A percentile compares a stretch with the other conserved stretches of the same genome.
Conservation (phyloP, 1,284 basidiomycete species). For the Ceratobasidium sp. region DNA sequence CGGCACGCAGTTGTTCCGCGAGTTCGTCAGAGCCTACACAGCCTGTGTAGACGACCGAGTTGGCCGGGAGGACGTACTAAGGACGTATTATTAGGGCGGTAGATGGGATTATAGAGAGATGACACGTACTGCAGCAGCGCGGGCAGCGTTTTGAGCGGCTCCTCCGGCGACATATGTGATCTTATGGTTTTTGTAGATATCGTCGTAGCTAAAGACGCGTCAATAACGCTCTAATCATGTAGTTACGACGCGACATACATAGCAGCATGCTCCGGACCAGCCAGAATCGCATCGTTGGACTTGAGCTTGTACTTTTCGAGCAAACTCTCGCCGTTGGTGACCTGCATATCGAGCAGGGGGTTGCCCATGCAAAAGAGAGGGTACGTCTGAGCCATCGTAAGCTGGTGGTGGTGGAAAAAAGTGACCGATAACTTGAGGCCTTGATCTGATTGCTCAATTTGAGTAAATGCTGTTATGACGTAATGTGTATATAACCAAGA, state of each 20-base stretch:
- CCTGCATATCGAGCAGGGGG: slow-evolving; percentile 92
- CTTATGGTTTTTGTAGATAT: slow-evolving; percentile 80
- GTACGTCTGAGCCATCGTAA: slow-evolving; percentile 56
- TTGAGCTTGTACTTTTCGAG: slow-evolving; percentile 94
- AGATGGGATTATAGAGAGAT: background rate
- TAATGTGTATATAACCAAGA: background rate
- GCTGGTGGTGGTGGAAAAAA: slow-evolving; percentile 19
- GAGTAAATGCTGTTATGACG: background rate
- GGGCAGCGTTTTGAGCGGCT: slow-evolving; percentile 96
- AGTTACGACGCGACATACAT: slow-evolving; percentile 69
- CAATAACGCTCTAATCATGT: slow-evolving; percentile 7
- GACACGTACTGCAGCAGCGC: slow-evolving; percentile 90
- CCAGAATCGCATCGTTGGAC: slow-evolving; percentile 97
- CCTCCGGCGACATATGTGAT: slow-evolving; percentile 97
- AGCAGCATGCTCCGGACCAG: slow-evolving; percentile 87
- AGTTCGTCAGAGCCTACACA: slow-evolving; percentile 95
- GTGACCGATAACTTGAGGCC: background rate
- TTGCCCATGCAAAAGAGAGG: slow-evolving; percentile 88
- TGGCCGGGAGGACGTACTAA: slow-evolving; percentile 90
- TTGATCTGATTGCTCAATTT: slow-evolving; percentile 14
- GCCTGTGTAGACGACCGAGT: slow-evolving; percentile 95
- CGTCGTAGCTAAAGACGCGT: slow-evolving; percentile 78
- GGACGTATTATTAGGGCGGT: slow-evolving; percentile 21
- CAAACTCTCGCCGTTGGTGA: slow-evolving; percentile 84
- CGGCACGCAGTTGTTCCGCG: slow-evolving; percentile 90